These are phyloP conservation scores for Alternaria atra DNA, from an alignment of 2,329 filamentous ascomycete genomes.

Conservation along the genomic window DNA sequence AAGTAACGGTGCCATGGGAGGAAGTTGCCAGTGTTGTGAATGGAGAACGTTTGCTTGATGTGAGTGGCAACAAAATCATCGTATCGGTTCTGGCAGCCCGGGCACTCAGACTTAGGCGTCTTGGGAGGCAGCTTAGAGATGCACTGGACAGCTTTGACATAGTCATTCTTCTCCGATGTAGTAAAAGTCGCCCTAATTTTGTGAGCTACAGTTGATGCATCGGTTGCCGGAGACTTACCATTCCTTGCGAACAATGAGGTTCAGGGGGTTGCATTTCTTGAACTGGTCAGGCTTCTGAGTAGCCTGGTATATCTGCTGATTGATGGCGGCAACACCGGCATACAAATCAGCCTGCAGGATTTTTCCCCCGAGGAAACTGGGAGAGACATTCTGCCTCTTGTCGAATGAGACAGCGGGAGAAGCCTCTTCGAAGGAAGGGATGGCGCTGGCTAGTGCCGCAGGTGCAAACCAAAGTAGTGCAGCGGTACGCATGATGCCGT, in stretches of 20 bases:
- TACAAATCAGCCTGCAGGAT: slow-evolving; percentile 33
- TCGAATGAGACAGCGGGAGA: slow-evolving; percentile 22
- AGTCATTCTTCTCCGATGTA: slow-evolving; percentile 37
- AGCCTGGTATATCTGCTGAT: slow-evolving; percentile 39
- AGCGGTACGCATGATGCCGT: slow-evolving; percentile 30
- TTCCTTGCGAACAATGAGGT: slow-evolving; percentile 54
- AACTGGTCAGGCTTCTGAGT: slow-evolving; percentile 29
- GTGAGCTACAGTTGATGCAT: slow-evolving; percentile 5
- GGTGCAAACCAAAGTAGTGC: slow-evolving; percentile 29
- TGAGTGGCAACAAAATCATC: slow-evolving; percentile 46
- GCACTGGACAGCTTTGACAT: slow-evolving; percentile 44
- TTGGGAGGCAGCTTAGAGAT: slow-evolving; percentile 35
- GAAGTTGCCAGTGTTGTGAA: slow-evolving; percentile 43
- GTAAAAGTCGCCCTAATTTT: slow-evolving; percentile 34
- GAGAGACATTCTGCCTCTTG: slow-evolving; percentile 24
- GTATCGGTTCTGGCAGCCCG: slow-evolving; percentile 40
- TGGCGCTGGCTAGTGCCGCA: slow-evolving; percentile 25
- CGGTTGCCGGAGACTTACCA: slow-evolving; percentile 44
- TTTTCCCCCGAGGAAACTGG: slow-evolving; percentile 22
- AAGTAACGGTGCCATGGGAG: slow-evolving; percentile 41
- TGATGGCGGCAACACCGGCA: slow-evolving; percentile 34
- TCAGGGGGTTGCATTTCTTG: slow-evolving; percentile 50
- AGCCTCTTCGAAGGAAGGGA: slow-evolving; percentile 19
- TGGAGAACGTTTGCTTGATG: slow-evolving; percentile 40
- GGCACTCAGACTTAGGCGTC: slow-evolving; percentile 34